phyloP scores from a whole-genome alignment of 2,329 filamentous ascomycete genomes.

The Colletotrichum tabaci region DNA sequence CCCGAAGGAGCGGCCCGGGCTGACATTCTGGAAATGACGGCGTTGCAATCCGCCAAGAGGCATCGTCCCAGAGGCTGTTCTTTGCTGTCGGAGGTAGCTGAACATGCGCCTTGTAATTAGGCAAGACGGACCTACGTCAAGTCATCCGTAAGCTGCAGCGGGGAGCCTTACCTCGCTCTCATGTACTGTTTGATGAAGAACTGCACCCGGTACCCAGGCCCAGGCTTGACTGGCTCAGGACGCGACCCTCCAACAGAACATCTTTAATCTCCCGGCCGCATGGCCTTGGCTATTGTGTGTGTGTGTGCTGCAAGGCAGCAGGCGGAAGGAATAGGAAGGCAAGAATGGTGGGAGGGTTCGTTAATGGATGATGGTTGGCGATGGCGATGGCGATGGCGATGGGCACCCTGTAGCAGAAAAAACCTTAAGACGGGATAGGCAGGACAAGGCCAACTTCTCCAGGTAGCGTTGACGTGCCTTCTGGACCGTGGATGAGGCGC shows the following conservation, averaged over 20 bases:
- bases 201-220: not conserved
- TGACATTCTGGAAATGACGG: conserved; percentile 35
- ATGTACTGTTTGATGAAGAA: conserved; percentile 38
- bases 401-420: not conserved
- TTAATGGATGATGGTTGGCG: not conserved
- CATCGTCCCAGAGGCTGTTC: conserved; percentile 13
- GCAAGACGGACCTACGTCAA: not conserved
- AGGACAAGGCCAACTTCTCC: not conserved
- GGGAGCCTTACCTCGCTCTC: conserved; percentile 21
- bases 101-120: not conserved
- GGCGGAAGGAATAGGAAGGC: conserved; percentile 9
- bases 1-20: conserved; percentile 1
- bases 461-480: not conserved
- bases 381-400: not conserved
- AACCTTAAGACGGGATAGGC: no score
- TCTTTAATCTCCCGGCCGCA: conserved; percentile 36
- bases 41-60: conserved; percentile 28
- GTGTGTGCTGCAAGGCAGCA: conserved; percentile 13
- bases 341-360: not conserved
- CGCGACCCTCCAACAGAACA: conserved; percentile 29
- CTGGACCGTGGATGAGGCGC: not conserved
- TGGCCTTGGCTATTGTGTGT: conserved; percentile 22
- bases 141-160: conserved; percentile 22
- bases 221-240: conserved; percentile 25
- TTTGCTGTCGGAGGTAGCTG: not conserved